Evolutionary conservation across 1,139 yeast genomes (phyloP), one percentile per base, ranked within the genome.

Genomic region (Suhomyces guaymorum): DNA sequence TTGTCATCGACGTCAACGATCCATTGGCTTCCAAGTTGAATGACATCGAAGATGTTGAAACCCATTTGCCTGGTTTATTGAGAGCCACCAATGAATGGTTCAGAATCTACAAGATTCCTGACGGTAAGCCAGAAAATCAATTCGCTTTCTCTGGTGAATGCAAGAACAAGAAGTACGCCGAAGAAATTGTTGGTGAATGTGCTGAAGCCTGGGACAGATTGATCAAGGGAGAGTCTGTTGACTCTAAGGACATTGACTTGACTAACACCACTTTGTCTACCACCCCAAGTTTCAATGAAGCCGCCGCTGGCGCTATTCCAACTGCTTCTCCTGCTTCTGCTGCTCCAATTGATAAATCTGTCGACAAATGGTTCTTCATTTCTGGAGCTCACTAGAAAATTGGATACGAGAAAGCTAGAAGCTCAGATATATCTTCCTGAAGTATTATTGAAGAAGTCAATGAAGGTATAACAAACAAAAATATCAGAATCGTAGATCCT

Each of bases 351-450:
- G 98, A 92, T 74, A 81, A 87, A 68, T 88, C 97, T 39, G 73
- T 92, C 61, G 97, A 92, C 79, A 92, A 92, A 75, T 92, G 98
- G 98, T 92, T 92, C 79, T 92, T 81, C 80, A 92, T 92, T 64
- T 87, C 97, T 47, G 97, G 97, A 68, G 84, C 75, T 46, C 75
- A 70, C 51, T 70, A 65, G 55, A 23, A 32, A 20, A 28, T 12
- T 21, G n/a, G n/a, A n/a, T n/a, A n/a, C n/a, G n/a, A n/a, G n/a
- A n/a, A n/a, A n/a, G n/a, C n/a, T n/a, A n/a, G 15, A 17, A 8
- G 19, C 19, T 17, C 19, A 17, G 8, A 17, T 17, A n/a, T n/a
- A n/a, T n/a, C n/a, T n/a, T n/a, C n/a, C n/a, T n/a, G n/a, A n/a
- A n/a, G n/a, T n/a, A n/a, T n/a, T n/a, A n/a, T n/a, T n/a, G n/a